phyloP scores from a whole-genome alignment of 73 alveolate species.

The Symbiodinium pilosum region DNA sequence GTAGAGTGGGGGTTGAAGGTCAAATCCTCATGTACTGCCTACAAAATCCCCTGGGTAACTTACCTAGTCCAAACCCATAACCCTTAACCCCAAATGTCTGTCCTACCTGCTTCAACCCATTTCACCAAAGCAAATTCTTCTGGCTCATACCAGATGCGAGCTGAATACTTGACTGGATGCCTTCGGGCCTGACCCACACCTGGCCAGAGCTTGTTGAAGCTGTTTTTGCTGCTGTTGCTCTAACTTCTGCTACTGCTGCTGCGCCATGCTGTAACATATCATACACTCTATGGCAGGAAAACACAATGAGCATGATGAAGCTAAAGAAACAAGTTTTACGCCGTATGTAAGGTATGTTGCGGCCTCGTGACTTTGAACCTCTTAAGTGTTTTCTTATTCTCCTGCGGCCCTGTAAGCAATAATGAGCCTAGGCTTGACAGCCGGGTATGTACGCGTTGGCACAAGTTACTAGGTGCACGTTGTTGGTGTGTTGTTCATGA shows the following conservation, averaged over 20 bases:
- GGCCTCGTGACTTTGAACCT: background rate
- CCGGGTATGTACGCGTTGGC: too few relatives aligned
- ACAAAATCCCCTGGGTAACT: too few relatives aligned
- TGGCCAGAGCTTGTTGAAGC: background rate
- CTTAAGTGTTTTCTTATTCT: too few relatives aligned
- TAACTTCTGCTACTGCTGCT: background rate
- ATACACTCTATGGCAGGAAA: background rate
- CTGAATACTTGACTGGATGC: constrained; percentile 21
- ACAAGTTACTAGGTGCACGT: too few relatives aligned
- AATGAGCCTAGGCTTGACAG: too few relatives aligned
- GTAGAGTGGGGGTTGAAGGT: background rate
- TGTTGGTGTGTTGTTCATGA: too few relatives aligned
- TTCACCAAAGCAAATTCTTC: background rate
- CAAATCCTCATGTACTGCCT: too few relatives aligned
- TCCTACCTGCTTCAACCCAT: background rate
- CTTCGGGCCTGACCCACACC: constrained; percentile 41
- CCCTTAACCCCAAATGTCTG: background rate
- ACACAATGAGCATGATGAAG: background rate
- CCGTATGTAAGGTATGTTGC: background rate
- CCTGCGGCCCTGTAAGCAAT: too few relatives aligned
- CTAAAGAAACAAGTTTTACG: background rate
- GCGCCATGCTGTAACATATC: background rate
- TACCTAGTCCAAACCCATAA: too few relatives aligned
- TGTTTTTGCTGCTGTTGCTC: background rate
- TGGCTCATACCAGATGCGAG: background rate